Evolutionary conservation across 2,329 filamentous ascomycete species (phyloP), one percentile per base, ranked within the genome.

Genomic region (Macrophomina phaseolina): DNA sequence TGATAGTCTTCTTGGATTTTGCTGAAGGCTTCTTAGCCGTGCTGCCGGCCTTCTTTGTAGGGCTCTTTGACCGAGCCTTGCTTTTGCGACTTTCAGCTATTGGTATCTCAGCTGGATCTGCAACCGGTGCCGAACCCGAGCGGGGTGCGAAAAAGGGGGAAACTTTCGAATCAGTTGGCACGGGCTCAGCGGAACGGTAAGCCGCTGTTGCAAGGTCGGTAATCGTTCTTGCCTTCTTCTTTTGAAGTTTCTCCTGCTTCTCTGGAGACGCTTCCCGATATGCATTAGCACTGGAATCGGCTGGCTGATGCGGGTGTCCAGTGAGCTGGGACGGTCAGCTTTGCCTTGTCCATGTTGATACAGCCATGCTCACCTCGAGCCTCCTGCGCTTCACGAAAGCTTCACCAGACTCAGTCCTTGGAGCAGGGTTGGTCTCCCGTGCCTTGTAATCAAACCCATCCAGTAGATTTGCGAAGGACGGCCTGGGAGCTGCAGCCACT

Each of bases 181-280:
- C 76, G 7, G 71, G 70, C 3, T 63, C 53, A 5, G 69, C 71
- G 64, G 45, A 49, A 8, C 61, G 64, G 36, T 79, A 79, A 55
- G 78, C 75, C 8, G 71, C 74, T 4, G 76, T 79, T 1, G 77
- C 77, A 1, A 78, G 69, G 38, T 79, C 77, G 66, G 77, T 79
- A 30, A 79, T 79, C 4, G 77, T 79, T n/a, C 75, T 71, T 6
- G 76, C 64, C 52, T 78, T 79, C 72, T 78, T 79, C 67, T 77
- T 79, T 0, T 75, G 73, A 3, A 73, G 75, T 69, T 76, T 78
- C 14, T 70, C 72, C 8, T 34, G 51, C 42, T 67, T 67, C 32
- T 58, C 55, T 6, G 64, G 46, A 2, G 12, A 32, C 34, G 30
- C 4, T 14, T 40, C 34, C 16, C 18, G n/a, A 23, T 30, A n/a